These are phyloP conservation scores for Paraphaeosphaeria sporulosa DNA, from an alignment of 2,329 filamentous ascomycete genomes.

Conservation along the genomic window DNA sequence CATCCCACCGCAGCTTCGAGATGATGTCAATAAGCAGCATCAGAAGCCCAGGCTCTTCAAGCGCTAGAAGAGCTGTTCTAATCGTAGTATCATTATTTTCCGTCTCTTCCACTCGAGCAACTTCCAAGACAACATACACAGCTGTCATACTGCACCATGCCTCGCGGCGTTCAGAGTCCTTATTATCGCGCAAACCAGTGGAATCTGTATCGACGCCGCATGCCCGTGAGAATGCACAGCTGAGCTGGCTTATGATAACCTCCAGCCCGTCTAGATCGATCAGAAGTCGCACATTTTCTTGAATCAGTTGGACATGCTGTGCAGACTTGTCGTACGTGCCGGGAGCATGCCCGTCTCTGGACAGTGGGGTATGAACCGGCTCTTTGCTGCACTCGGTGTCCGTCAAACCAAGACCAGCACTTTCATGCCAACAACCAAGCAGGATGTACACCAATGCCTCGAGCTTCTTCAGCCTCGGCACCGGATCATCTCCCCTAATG, in stretches of 20 bases:
- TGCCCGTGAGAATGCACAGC: constrained; percentile 40
- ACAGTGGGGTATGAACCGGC: constrained; percentile 23
- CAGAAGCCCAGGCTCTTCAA: constrained; percentile 67
- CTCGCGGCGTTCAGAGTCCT: constrained; percentile 52
- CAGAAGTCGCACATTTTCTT: constrained; percentile 53
- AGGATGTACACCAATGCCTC: constrained; percentile 57
- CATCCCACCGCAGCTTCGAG: constrained; percentile 62
- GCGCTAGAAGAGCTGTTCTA: constrained; percentile 45
- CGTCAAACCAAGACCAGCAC: constrained; percentile 49
- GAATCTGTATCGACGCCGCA: constrained; percentile 37
- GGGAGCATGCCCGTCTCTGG: constrained; percentile 13
- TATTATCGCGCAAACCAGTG: constrained; percentile 39
- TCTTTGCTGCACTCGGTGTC: constrained; percentile 15
- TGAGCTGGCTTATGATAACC: constrained; percentile 50
- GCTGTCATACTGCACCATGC: constrained; percentile 60
- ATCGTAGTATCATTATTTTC: constrained; percentile 60
- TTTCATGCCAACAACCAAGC: constrained; percentile 60
- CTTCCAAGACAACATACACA: constrained; percentile 59
- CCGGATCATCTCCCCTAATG: constrained; percentile 40
- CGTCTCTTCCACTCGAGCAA: constrained; percentile 48
- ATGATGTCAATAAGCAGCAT: constrained; percentile 73
- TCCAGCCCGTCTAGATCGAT: constrained; percentile 51
- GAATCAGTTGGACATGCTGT: constrained; percentile 55
- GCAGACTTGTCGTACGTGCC: constrained; percentile 42
- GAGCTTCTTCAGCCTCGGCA: constrained; percentile 44